phyloP scores from a whole-genome alignment of 352 stramenopile genomes.

The Phytopythium boreale region DNA sequence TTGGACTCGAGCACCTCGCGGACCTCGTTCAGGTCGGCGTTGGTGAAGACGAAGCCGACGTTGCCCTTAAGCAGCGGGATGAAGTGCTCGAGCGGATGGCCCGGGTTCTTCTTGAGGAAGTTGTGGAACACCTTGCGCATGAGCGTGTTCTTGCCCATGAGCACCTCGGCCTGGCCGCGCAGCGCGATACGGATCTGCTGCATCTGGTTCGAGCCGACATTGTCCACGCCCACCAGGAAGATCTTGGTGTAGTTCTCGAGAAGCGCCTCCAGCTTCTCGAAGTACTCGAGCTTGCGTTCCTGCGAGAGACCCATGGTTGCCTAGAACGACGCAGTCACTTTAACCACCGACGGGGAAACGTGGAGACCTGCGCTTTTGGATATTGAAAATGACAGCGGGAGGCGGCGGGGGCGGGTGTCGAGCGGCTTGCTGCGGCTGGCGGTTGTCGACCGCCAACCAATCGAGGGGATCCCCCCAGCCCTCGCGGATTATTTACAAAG shows the following conservation, averaged over 20 bases:
- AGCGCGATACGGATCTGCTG: conserved; percentile 97
- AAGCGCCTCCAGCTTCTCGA: conserved; percentile 94
- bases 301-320: conserved; percentile 92
- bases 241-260: conserved; percentile 97
- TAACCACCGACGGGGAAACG: conserved; percentile 44
- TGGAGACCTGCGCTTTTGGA: conserved; percentile 84
- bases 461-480: background rate
- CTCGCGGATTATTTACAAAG: background rate
- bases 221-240: conserved; percentile 98
- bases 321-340: conserved; percentile 79
- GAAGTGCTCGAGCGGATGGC: conserved; percentile 90
- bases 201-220: conserved; percentile 99
- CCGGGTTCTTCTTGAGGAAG: conserved; percentile 97
- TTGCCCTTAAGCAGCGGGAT: conserved; percentile 94
- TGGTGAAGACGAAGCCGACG: conserved; percentile 99
- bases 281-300: conserved; percentile 99
- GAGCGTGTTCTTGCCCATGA: conserved; percentile 99
- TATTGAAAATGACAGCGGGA: conserved; percentile 12
- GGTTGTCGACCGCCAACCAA: background rate
- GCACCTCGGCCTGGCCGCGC: conserved; percentile 93
- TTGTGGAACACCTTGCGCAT: conserved; percentile 98
- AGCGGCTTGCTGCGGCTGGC: too few relatives aligned
- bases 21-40: conserved; percentile 94
- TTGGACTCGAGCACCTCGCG: conserved; percentile 87
- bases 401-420: too few relatives aligned